phyloP scores from a whole-genome alignment of 768 basidiomycete genomes.

The Hebeloma cylindrosporum region DNA sequence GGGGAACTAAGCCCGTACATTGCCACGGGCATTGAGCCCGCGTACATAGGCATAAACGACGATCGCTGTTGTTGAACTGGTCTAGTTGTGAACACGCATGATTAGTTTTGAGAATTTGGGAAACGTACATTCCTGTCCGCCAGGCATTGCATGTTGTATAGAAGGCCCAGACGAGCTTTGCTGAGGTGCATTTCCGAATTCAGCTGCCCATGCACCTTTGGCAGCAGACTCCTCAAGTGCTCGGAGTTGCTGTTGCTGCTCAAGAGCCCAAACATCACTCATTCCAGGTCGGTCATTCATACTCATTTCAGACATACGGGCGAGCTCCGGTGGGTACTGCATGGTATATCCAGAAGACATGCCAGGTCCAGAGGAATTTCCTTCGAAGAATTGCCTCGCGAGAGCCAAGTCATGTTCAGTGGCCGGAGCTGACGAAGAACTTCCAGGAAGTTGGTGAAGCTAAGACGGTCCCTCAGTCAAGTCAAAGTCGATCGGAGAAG shows the following conservation, averaged over 20 bases:
- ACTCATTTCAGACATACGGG: constrained; percentile 34
- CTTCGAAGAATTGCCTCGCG: constrained; percentile 79
- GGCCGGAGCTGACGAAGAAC: constrained; percentile 42
- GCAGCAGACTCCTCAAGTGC: constrained; percentile 33
- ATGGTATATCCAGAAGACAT: constrained; percentile 35
- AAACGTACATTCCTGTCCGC: constrained; percentile 41
- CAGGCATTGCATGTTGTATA: constrained; percentile 34
- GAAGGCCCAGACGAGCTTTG: constrained; percentile 24
- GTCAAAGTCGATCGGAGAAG: background rate
- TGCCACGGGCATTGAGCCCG: constrained; percentile 38
- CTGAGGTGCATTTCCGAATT: constrained; percentile 44
- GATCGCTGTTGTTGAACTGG: constrained; percentile 40
- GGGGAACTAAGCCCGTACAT: constrained; percentile 36
- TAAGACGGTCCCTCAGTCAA: constrained; percentile 25
- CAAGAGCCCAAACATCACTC: constrained; percentile 53
- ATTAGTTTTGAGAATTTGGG: background rate
- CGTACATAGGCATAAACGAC: constrained; percentile 42
- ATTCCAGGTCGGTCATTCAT: constrained; percentile 37
- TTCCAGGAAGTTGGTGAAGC: constrained; percentile 76
- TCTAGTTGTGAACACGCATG: background rate
- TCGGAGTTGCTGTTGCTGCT: constrained; percentile 44
- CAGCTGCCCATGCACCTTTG: constrained; percentile 52
- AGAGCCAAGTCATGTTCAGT: constrained; percentile 69
- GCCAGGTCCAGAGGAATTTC: constrained; percentile 34
- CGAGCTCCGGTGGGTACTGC: constrained; percentile 29